Conservation (phyloP, 331 rosid genomes). For the Prunus yedoensis region DNA sequence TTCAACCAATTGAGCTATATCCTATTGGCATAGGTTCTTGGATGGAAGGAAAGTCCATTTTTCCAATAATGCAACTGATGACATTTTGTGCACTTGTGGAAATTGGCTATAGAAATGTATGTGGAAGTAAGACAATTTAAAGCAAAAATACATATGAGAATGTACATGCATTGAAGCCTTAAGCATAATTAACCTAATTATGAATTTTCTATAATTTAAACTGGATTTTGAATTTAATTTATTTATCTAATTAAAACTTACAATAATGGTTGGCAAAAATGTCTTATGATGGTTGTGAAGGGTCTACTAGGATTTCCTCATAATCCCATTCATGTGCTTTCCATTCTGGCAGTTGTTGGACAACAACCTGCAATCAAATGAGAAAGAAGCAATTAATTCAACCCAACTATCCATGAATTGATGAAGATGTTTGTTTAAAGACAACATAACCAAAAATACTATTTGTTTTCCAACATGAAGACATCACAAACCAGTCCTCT, state of each 20-base stretch:
- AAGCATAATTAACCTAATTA: no score
- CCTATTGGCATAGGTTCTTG: no score
- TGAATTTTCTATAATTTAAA: no score
- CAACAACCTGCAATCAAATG: slow-evolving; percentile 56
- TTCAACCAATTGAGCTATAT: no score
- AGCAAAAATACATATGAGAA: no score
- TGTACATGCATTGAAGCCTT: no score
- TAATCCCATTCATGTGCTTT: slow-evolving; percentile 86
- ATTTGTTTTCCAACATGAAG: neutral
- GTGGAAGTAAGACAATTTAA: no score
- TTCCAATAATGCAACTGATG: slow-evolving; percentile 5
- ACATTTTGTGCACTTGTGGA: neutral
- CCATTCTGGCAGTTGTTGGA: slow-evolving; percentile 93
- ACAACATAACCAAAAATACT: no score
- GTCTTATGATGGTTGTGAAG: slow-evolving; percentile 28
- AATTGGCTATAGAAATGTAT: neutral
- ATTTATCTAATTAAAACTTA: neutral
- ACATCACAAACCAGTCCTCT: slow-evolving; percentile 64
- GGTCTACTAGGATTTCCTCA: slow-evolving; percentile 33
- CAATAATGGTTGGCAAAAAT: neutral
- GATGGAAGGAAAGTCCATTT: no score
- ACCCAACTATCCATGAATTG: neutral
- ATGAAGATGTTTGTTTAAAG: no score
- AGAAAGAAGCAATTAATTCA: neutral
- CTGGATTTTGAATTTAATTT: no score